Base-by-base conservation (phyloP, 176 grass and related monocot genomes). In the Themeda triandra region DNA sequence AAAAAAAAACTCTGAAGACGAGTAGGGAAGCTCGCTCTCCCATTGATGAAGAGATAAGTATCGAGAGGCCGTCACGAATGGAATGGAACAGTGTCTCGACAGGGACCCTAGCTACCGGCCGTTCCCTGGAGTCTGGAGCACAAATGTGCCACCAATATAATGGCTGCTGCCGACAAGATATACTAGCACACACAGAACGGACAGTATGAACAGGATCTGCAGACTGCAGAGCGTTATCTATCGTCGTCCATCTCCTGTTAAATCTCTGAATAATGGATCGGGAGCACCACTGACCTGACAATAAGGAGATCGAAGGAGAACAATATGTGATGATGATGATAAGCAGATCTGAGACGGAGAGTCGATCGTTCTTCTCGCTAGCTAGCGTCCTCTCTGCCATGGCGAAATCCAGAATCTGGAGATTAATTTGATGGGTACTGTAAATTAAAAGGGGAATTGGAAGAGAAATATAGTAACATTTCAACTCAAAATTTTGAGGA, bases 61-160 rank as follows among this genome's bases (percentile, higher is more conserved):
- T n/a, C 79, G 6, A 79, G 36, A 79, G n/a, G n/a, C n/a, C 45
- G 58, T 83, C 84, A 40, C 74, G 74, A 83, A 86, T 86, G 79
- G 45, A 86, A 73, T 74, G 79, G 45, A 86, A 73, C 79, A 83
- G 45, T 90, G 36, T 59, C n/a, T 66, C 11, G 15, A 90, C 79
- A 83, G 59, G 70, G 67, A 78, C 88, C 71, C 66, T 65, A 82
- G n/a, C n/a, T n/a, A n/a, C n/a, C n/a, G n/a, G n/a, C 53, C 79
- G 15, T 10, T 66, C 49, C 76, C 19, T 54, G 63, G 77, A 69
- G 62, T 69, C 39, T 35, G 41, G 24, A 31, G 76, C 29, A 82
- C 69, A 69, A 69, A 66, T 70, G 10, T 6, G 23, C 24, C 59
- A 27, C 21, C 53, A 19, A 19, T 51, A 51, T 51, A 54, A 21